Evolutionary conservation across 116 monocot species (phyloP).

Genomic region (Zostera marina): DNA sequence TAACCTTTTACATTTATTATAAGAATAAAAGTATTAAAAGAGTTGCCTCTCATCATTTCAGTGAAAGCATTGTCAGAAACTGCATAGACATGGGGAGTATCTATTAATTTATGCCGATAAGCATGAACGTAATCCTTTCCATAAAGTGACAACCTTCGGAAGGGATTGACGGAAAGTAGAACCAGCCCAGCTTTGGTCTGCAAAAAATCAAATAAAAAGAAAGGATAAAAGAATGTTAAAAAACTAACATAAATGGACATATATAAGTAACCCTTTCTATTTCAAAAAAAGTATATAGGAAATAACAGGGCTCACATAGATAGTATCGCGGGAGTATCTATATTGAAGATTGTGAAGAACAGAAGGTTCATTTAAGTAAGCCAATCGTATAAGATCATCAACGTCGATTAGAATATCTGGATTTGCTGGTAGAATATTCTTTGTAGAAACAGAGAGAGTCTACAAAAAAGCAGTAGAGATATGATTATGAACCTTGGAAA

Average conservation of each 20-base stretch:
- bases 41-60: constrained; percentile 64
- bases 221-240: no score
- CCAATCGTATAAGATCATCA: constrained; percentile 79
- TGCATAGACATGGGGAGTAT: constrained; percentile 68
- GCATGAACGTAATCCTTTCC: constrained; percentile 54
- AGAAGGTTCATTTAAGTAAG: constrained; percentile 74
- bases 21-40: no score
- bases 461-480: background rate
- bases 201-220: background rate
- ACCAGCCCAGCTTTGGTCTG: constrained; percentile 84
- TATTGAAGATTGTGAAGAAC: constrained; percentile 61
- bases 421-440: constrained; percentile 52
- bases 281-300: background rate
- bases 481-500: background rate
- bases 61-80: constrained; percentile 64
- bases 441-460: constrained; percentile 33
- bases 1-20: background rate
- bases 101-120: constrained; percentile 36
- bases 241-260: no score
- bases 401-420: constrained; percentile 78
- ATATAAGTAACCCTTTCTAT: no score
- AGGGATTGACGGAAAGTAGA: constrained; percentile 73
- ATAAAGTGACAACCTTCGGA: constrained; percentile 54
- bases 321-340: constrained; percentile 58
- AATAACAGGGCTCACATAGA: constrained; percentile 32